Evolutionary conservation across 2,329 filamentous ascomycete species (phyloP).

Genomic region (Aspergillus pseudoterreus): DNA sequence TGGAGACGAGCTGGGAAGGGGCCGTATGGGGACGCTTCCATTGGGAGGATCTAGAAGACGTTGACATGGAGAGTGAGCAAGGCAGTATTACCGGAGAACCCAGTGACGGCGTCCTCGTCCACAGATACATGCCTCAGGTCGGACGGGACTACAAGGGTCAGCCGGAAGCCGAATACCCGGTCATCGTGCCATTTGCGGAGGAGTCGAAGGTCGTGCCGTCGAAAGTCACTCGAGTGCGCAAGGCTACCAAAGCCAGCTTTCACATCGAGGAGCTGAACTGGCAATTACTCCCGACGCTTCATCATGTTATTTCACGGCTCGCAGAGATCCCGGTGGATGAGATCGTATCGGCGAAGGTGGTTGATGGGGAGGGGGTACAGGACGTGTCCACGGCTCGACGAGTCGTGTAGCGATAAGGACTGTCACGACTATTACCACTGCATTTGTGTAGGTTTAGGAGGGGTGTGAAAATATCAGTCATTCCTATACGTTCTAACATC

Average conservation of each 20-base stretch:
- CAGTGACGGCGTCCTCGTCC: slow-evolving; percentile 52
- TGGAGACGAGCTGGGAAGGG: slow-evolving; percentile 44
- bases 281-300: slow-evolving; percentile 57
- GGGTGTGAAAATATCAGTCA: neutral
- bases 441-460: neutral
- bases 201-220: slow-evolving; percentile 31
- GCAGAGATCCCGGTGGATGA: slow-evolving; percentile 57
- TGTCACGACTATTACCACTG: too few relatives aligned
- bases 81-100: slow-evolving; percentile 18
- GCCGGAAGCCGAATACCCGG: slow-evolving; percentile 54
- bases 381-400: slow-evolving; percentile 21
- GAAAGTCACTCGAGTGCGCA: slow-evolving; percentile 18
- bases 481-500: neutral
- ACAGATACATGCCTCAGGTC: slow-evolving; percentile 57
- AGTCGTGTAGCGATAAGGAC: neutral
- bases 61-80: slow-evolving; percentile 17
- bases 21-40: slow-evolving; percentile 39
- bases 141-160: slow-evolving; percentile 46
- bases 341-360: slow-evolving; percentile 53
- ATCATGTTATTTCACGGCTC: slow-evolving; percentile 53
- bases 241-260: slow-evolving; percentile 42
- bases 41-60: slow-evolving; percentile 32
- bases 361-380: slow-evolving; percentile 52
- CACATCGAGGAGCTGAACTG: slow-evolving; percentile 50
- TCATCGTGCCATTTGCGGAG: slow-evolving; percentile 33